Evolutionary conservation across 148 eudicot genomes (phyloP), one percentile per base, ranked within the genome.

Genomic region (Tetragonia tetragonoides): DNA sequence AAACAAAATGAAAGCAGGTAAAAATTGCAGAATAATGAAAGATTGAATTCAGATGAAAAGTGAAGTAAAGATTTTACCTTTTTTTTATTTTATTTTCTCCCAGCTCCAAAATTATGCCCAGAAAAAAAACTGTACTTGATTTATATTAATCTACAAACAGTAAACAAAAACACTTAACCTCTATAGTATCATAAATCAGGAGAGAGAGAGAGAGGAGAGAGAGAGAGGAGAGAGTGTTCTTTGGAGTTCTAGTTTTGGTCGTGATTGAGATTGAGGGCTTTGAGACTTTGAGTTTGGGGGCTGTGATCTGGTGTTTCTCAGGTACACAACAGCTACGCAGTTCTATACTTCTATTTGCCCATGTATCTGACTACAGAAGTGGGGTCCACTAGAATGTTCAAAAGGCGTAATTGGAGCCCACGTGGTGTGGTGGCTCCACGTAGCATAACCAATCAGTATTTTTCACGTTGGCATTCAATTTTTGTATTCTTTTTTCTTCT

Each of bases 391-490:
- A 21, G 49, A 20, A 12, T 59, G 12, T 68, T 14, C 11, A 8
- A 28, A 28, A 28, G 3, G 2, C n/a, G 12, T 44, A 44, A 5
- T 44, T 51, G 56, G 56, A 11, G 14, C 56, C 56, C 56, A 51
- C 17, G 17, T 51, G 17, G 11, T 18, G 2, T 28, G 34, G 34
- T 28, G 2, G 16, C 53, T 10, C 59, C 66, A 73, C 76, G 76
- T 75, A 11, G 46, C 23, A 5, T 65, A 37, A 16, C 78, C 78
- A 66, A 75, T 75, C 71, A 18, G 16, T 51, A 12, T 0, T 10
- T n/a, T 75, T 71, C 78, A 75, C 24, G 62, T 12, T 20, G 61
- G 62, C 78, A 64, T 39, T 10, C n/a, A 7, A 67, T 40, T 3
- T 40, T 6, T n/a, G 34, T 63, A 10, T 23, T 39, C 70, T 41